phyloP scores from a whole-genome alignment of 2,329 filamentous ascomycete genomes.

The Xylariaceae sp. region DNA sequence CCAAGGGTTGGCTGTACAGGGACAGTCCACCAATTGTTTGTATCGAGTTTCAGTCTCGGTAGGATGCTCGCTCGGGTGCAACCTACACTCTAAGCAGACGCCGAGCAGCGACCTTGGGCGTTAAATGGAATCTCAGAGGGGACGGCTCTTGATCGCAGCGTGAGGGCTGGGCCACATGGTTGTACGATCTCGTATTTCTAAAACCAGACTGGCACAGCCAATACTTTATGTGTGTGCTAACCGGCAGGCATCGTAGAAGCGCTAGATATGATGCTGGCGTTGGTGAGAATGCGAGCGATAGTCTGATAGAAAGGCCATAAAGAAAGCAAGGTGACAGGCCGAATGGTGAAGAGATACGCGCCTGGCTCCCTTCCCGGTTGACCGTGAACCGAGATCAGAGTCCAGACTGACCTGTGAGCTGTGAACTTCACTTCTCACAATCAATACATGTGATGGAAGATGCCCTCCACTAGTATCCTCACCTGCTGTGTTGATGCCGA shows the following conservation, averaged over 20 bases:
- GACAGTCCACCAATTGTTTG: conserved; percentile 1
- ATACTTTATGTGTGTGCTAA: not conserved
- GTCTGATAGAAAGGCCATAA: not conserved
- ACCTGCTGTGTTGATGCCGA: not conserved
- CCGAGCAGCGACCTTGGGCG: not conserved
- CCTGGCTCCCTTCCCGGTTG: not conserved
- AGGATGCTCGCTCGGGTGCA: not conserved
- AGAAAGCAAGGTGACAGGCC: not conserved
- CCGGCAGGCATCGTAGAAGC: not conserved
- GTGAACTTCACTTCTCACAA: not conserved
- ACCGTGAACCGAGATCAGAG: not conserved
- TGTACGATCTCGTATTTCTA: not conserved
- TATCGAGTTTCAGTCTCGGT: not conserved
- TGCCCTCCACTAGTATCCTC: not conserved
- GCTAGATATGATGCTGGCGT: too few species aligned
- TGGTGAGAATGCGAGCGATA: too few species aligned
- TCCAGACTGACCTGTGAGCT: not conserved
- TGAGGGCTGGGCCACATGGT: not conserved
- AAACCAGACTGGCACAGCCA: not conserved
- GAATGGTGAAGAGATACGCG: not conserved
- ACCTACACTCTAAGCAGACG: not conserved
- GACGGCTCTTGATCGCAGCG: not conserved
- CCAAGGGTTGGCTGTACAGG: not conserved
- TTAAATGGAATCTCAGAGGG: not conserved
- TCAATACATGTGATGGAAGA: not conserved